Base-by-base conservation (phyloP, 2,329 filamentous ascomycete species). In the Elsinoe arachidis region DNA sequence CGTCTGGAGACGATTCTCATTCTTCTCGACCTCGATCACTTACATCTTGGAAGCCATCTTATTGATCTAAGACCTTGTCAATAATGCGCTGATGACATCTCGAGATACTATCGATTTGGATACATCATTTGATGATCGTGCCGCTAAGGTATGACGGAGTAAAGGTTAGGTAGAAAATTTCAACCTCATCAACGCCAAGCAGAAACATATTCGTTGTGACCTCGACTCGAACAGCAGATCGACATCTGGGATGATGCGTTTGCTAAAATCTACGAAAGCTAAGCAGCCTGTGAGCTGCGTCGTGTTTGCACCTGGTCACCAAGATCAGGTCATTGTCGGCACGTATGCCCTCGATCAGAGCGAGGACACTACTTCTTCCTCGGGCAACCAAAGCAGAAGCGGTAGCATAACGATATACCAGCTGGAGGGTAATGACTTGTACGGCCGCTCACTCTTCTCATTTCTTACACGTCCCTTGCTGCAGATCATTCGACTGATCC, bases 341-440 rank as follows among this genome's bases (percentile, higher is more conserved):
- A 96, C 91, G 1, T 96, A 96, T 71, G 82, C 86, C 61, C 78
- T 96, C 26, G 76, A 90, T 61, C 78, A 78, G 41, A 67, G 66
- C 33, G 55, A 59, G 37, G 54, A 59, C 46, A 69, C 56, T 17
- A 44, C 60, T 26, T 19, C 46, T 43, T 52, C 51, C 15, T 21
- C 47, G 26, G 57, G 39, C 26, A 49, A 61, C 6, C 67, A 64
- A 57, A 65, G 62, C 57, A 84, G 89, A 39, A 87, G 84, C 60
- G 89, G 90, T 1, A 90, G 85, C 68, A 72, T 95, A 33, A 70
- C 90, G 15, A 74, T 92, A 2, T 88, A 87, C 65, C 75, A 71
- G 34, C 64, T 89, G 2, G 66, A 75, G 6, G 76, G 74, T 1
- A 68, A 75, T 5, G 66, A 74, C 53, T 65, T 87, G 86, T 88